Evolutionary conservation across 208 protist species (phyloP).

Genomic region (Perkinsela sp.): DNA sequence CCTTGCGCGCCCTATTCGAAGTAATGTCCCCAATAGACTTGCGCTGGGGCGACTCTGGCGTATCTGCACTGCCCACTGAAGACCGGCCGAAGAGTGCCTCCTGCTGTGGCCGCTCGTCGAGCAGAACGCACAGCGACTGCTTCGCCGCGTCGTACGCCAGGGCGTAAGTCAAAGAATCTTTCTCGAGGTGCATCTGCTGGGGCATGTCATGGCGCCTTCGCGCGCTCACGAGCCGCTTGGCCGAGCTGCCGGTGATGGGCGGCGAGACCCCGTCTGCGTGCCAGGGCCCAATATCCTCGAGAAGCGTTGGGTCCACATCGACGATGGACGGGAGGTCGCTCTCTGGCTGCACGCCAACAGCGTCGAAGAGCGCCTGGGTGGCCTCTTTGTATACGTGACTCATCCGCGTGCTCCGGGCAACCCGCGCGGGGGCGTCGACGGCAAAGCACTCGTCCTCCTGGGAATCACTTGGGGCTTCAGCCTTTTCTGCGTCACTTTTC

Average conservation of each 20-base stretch:
- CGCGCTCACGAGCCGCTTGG: neutral
- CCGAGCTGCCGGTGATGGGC: neutral
- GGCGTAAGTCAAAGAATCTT: neutral
- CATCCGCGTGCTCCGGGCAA: neutral
- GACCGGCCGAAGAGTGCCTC: too few species aligned
- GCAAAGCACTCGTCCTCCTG: too few species aligned
- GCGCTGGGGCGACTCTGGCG: too few species aligned
- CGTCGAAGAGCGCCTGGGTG: neutral
- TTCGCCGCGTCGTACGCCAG: neutral
- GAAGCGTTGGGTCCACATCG: too few species aligned
- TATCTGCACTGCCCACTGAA: too few species aligned
- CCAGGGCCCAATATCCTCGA: too few species aligned
- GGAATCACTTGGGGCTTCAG: neutral
- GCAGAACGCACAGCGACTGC: neutral
- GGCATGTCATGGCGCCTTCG: neutral
- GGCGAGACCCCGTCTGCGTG: neutral
- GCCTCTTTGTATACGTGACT: neutral
- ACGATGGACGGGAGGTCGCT: neutral
- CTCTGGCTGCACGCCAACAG: neutral
- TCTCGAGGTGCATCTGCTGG: neutral
- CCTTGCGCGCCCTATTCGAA: too few species aligned
- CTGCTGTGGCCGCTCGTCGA: too few species aligned
- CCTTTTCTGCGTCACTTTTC: neutral
- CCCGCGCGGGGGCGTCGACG: neutral
- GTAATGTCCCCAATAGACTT: too few species aligned